phyloP scores from a whole-genome alignment of 768 basidiomycete species.

The Crucibulum laeve region DNA sequence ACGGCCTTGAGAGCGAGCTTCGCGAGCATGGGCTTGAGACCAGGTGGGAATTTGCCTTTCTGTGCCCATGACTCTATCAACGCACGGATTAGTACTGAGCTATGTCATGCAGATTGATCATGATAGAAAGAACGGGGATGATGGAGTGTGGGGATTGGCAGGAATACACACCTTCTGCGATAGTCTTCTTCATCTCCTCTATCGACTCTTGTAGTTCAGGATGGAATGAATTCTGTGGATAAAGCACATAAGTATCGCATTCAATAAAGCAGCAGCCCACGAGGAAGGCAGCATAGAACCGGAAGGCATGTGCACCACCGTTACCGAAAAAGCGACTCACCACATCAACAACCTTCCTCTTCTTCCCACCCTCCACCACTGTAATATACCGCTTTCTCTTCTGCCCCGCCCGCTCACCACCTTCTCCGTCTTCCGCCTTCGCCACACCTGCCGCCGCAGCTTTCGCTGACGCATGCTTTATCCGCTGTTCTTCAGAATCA shows the following conservation, averaged over 20 bases:
- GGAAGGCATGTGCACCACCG: no score
- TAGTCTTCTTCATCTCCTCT: constrained; percentile 54
- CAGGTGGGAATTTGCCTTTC: constrained; percentile 88
- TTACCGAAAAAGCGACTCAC: constrained; percentile 26
- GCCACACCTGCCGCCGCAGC: background rate
- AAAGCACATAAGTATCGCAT: background rate
- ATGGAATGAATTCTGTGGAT: constrained; percentile 58
- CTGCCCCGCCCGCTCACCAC: constrained; percentile 34
- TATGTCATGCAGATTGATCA: background rate
- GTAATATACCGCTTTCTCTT: constrained; percentile 53
- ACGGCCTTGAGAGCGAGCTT: constrained; percentile 75
- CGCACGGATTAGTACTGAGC: background rate
- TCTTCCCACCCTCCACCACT: constrained; percentile 59
- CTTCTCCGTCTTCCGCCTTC: constrained; percentile 14
- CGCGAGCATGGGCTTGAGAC: constrained; percentile 69
- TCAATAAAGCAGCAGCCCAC: no score
- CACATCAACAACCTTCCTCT: constrained; percentile 65
- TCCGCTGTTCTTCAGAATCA: constrained; percentile 33
- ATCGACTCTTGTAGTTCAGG: constrained; percentile 62
- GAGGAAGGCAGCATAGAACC: no score
- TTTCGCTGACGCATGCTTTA: constrained; percentile 4
- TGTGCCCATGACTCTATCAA: constrained; percentile 65
- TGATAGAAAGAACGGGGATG: background rate
- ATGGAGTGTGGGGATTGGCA: background rate
- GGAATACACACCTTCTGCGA: constrained; percentile 46